These are phyloP conservation scores for Chlorociboria aeruginascens DNA, from an alignment of 495 filamentous ascomycete species.

Conservation along the genomic window DNA sequence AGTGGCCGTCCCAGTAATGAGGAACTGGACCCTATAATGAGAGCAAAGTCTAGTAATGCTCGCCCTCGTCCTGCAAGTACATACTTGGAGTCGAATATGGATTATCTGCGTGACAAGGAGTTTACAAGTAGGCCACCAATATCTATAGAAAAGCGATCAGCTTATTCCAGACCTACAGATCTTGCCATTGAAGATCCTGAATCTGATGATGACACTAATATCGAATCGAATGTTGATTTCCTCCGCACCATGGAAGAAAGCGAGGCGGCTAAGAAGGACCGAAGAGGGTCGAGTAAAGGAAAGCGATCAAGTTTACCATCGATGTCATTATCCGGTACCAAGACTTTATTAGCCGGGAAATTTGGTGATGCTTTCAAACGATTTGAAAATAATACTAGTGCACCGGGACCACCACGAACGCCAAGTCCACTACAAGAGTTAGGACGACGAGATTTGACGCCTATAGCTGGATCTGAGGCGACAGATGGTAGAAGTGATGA, in stretches of 20 bases:
- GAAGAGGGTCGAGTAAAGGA: constrained; percentile 58
- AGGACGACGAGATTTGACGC: constrained; percentile 46
- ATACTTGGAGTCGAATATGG: constrained; percentile 67
- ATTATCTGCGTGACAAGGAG: constrained; percentile 18
- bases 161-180: constrained; percentile 6
- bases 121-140: constrained; percentile 9
- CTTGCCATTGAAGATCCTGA: constrained; percentile 19
- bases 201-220: constrained; percentile 50
- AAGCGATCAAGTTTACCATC: constrained; percentile 78
- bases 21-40: constrained; percentile 37
- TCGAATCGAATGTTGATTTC: constrained; percentile 82
- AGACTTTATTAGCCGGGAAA: constrained; percentile 75
- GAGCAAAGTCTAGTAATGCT: constrained; percentile 46
- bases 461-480: constrained; percentile 66
- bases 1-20: constrained; percentile 54
- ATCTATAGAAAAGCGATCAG: constrained; percentile 5
- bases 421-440: constrained; percentile 43
- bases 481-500: constrained; percentile 61
- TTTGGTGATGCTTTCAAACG: constrained; percentile 94
- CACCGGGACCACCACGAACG: constrained; percentile 31
- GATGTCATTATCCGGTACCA: constrained; percentile 44
- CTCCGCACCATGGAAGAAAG: constrained; percentile 73
- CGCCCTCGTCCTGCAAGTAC: constrained; percentile 61
- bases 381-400: constrained; percentile 58
- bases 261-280: constrained; percentile 49